These are phyloP conservation scores for Fomitopsis betulina DNA, from an alignment of 1,284 basidiomycete genomes.

Conservation along the genomic window DNA sequence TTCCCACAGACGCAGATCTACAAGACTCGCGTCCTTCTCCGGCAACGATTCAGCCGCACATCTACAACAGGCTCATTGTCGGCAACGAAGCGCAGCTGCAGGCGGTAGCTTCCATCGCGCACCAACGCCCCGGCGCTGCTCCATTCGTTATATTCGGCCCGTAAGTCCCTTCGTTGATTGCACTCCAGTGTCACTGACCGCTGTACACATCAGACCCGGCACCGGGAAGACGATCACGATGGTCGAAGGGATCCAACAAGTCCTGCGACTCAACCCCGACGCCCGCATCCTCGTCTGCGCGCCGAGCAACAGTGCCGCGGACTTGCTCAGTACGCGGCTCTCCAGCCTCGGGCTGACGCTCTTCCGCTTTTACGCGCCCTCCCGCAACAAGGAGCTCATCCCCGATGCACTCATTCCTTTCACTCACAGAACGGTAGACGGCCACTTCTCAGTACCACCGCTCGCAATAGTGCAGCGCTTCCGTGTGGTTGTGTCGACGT, in stretches of 20 bases:
- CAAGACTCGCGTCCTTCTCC: not conserved
- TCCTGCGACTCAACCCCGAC: conserved; percentile 36
- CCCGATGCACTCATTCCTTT: conserved; percentile 37
- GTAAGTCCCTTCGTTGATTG: conserved; percentile 32
- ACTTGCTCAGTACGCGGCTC: conserved; percentile 53
- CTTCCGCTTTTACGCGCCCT: conserved; percentile 62
- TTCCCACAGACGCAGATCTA: conserved; percentile 33
- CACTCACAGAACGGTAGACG: conserved; percentile 24
- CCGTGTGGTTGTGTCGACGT: conserved; percentile 55
- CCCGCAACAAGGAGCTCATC: conserved; percentile 39
- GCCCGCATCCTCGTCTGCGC: conserved; percentile 57
- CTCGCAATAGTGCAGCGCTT: conserved; percentile 38
- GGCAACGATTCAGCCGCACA: not conserved
- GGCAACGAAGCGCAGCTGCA: conserved; percentile 45
- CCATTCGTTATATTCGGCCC: conserved; percentile 64
- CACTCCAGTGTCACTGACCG: not conserved
- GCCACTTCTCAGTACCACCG: conserved; percentile 43
- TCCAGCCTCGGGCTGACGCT: conserved; percentile 31
- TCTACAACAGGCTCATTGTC: conserved; percentile 7
- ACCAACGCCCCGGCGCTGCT: conserved; percentile 38
- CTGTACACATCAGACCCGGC: conserved; percentile 32
- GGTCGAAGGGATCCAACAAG: conserved; percentile 57
- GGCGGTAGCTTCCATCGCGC: conserved; percentile 47
- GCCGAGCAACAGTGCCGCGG: conserved; percentile 54
- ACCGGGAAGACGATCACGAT: conserved; percentile 69